Conservation (phyloP, 257 asterid genomes). For the Penstemon barbatus region DNA sequence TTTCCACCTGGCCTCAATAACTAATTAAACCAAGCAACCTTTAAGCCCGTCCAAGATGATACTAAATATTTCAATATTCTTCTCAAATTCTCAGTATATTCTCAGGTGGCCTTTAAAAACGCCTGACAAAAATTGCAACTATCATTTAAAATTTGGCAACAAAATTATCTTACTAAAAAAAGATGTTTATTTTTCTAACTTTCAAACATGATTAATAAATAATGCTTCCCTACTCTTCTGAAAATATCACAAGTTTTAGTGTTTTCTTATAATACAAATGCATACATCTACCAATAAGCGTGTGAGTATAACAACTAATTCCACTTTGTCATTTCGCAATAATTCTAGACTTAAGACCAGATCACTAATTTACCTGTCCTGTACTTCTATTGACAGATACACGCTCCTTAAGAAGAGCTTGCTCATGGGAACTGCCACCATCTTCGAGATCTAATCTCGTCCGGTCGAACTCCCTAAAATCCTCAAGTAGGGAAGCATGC, state of each 20-base stretch:
- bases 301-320: constrained; percentile 10
- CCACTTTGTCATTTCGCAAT: constrained; percentile 15
- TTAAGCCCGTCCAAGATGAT: neutral
- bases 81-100: constrained; percentile 24
- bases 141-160: constrained; percentile 9
- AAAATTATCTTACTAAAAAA: neutral
- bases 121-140: constrained; percentile 5
- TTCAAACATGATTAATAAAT: neutral
- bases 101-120: constrained; percentile 19
- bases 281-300: constrained; percentile 12
- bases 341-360: constrained; percentile 7
- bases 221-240: constrained; percentile 6
- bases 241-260: constrained; percentile 21
- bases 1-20: neutral
- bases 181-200: neutral
- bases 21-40: neutral
- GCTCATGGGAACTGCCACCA: constrained; percentile 81
- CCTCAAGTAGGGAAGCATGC: constrained; percentile 94
- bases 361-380: constrained; percentile 64
- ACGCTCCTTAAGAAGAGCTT: constrained; percentile 83
- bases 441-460: constrained; percentile 94
- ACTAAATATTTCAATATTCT: constrained; percentile 8
- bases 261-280: constrained; percentile 10
- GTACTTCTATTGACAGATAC: constrained; percentile 73
- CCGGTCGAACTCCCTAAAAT: constrained; percentile 95